Evolutionary conservation across 805 yeast genomes (phyloP), one percentile per base, ranked within the genome.

Genomic region (Barnettozyma pratensis): DNA sequence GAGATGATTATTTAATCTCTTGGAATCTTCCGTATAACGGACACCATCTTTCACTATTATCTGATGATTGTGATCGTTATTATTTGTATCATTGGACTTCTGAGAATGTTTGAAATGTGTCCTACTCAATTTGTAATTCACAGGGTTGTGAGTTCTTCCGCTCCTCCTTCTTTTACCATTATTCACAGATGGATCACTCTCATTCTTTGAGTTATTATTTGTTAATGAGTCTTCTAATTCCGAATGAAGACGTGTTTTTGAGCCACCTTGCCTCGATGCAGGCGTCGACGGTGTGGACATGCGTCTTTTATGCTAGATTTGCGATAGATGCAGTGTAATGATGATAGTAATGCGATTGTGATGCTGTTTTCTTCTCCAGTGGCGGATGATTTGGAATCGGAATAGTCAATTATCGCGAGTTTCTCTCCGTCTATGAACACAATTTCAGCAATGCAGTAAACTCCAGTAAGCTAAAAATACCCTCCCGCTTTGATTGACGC

Each of bases 141-240:
- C 53, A 12, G 46, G 40, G 4, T 45, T 31, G 32, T 46, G 50
- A 5, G 42, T 29, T 36, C 55, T 41, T 7, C 52, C 47, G 19
- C 53, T 49, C 37, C 45, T 46, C 44, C 54, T 48, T 40, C 49
- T 41, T 12, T 39, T 44, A 4, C 42, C 39, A 1, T 38, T 37
- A 25, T 40, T 19, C 4, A 14, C 10, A 4, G 26, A n/a, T 4
- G 44, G 12, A 11, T 37, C 40, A 12, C 25, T 32, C 5, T 27
- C 12, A 8, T 4, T 19, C 5, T 12, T 25, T 29, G 12, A n/a
- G 14, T 41, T 35, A 26, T 14, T 25, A 4, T 28, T 10, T 8
- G 11, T 30, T 28, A 36, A 36, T 4, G 35, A 9, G 12, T 25
- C 31, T 10, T 42, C 43, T 30, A 34, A 4, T 27, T 39, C 50